Percentiles rank a stretch among this genome's conserved stretches.
Evolutionary conservation across 345 rosid genomes (phyloP).

Genomic region (Rhodamnia rubescens): DNA sequence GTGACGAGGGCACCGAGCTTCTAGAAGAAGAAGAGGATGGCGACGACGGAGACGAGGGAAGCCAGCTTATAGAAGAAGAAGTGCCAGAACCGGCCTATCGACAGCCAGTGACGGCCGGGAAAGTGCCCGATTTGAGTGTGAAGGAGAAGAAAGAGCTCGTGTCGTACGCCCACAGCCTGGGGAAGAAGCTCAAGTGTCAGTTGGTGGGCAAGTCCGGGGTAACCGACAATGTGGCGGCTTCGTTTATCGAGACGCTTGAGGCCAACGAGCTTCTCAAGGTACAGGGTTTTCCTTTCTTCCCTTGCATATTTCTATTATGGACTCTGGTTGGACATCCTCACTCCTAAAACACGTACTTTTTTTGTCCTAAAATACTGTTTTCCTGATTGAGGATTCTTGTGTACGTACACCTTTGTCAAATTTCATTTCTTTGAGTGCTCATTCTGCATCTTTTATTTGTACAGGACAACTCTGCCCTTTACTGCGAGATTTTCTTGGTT

Average conservation of each 20-base stretch:
- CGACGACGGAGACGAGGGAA: not conserved
- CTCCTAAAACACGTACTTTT: not conserved
- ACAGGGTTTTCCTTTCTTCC: not conserved
- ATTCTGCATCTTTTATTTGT: not conserved
- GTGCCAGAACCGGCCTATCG: not conserved
- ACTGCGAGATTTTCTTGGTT: not conserved
- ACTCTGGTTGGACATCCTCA: not conserved
- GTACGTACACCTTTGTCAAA: not conserved
- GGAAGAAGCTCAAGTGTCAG: constrained; percentile 68
- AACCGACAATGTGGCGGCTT: constrained; percentile 45
- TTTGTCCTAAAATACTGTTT: not conserved
- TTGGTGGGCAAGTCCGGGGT: constrained; percentile 81
- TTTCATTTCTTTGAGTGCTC: not conserved
- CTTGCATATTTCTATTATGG: not conserved
- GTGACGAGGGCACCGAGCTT: not conserved
- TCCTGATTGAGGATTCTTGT: not conserved
- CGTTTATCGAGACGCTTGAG: constrained; percentile 70
- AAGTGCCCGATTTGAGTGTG: constrained; percentile 20
- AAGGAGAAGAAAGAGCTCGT: constrained; percentile 88
- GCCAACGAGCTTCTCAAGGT: constrained; percentile 84
- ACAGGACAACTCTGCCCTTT: not conserved
- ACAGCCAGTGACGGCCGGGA: not conserved
- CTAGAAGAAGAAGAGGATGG: not conserved
- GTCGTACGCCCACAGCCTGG: constrained; percentile 64
- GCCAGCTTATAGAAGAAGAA: not conserved